A percentile compares a stretch with the other conserved stretches of the same genome.
Evolutionary conservation across 2,329 filamentous ascomycete genomes (phyloP).

Genomic region (Arthrinium puccinioides): DNA sequence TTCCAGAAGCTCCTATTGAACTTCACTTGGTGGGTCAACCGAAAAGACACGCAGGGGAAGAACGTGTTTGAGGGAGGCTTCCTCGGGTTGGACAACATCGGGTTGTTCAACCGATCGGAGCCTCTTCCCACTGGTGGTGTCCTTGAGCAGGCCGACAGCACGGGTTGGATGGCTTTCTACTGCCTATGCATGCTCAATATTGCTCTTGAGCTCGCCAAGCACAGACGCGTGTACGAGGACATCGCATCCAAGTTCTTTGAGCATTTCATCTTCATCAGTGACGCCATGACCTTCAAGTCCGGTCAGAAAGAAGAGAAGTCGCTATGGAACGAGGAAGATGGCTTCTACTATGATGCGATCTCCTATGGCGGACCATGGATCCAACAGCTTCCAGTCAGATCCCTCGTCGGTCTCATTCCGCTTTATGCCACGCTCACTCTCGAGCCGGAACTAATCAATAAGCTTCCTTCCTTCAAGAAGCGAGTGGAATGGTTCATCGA

Average conservation of each 20-base stretch:
- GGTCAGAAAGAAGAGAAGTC: slow-evolving; percentile 68
- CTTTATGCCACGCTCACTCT: slow-evolving; percentile 87
- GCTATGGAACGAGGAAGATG: slow-evolving; percentile 92
- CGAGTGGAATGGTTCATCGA: slow-evolving; percentile 91
- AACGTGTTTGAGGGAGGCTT: slow-evolving; percentile 98
- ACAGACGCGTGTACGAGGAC: slow-evolving; percentile 91
- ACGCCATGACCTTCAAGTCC: slow-evolving; percentile 85
- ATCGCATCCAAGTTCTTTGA: slow-evolving; percentile 98
- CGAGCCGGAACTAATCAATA: slow-evolving; percentile 88
- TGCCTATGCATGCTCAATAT: slow-evolving; percentile 97
- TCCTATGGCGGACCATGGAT: slow-evolving; percentile 92
- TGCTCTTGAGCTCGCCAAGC: slow-evolving; percentile 87
- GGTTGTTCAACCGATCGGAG: slow-evolving; percentile 93
- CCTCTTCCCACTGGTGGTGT: slow-evolving; percentile 88
- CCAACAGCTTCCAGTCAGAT: slow-evolving; percentile 86
- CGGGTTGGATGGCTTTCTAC: slow-evolving; percentile 99
- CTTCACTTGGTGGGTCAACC: slow-evolving; percentile 99
- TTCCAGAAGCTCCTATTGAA: slow-evolving; percentile 95
- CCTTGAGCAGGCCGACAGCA: slow-evolving; percentile 93
- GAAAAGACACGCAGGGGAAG: slow-evolving; percentile 89
- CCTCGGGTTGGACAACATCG: slow-evolving; percentile 93
- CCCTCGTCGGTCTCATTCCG: slow-evolving; percentile 87
- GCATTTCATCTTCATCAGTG: slow-evolving; percentile 95
- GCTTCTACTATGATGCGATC: slow-evolving; percentile 98
- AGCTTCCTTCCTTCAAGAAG: slow-evolving; percentile 87